phyloP scores from a whole-genome alignment of 306 rosid species.

The Cucumis hystrix region DNA sequence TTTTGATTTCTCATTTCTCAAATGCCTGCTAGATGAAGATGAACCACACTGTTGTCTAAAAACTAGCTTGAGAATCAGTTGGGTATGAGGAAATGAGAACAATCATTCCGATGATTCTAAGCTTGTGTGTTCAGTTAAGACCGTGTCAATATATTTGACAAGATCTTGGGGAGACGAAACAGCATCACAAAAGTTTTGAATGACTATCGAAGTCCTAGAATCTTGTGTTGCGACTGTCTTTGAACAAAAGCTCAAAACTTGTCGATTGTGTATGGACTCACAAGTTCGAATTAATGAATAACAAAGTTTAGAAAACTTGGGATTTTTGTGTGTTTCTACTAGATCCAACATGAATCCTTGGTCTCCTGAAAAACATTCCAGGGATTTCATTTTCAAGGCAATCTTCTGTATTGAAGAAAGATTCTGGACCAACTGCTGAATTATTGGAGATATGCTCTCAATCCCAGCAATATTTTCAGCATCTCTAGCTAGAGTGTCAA shows the following conservation, averaged over 20 bases:
- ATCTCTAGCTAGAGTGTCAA: slow-evolving; percentile 24
- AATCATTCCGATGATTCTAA: background rate
- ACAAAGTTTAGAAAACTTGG: slow-evolving; percentile 38
- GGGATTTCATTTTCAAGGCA: slow-evolving; percentile 29
- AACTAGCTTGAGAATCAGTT: background rate
- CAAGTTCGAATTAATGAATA: slow-evolving; percentile 31
- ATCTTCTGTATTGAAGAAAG: slow-evolving; percentile 31
- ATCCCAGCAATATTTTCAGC: background rate
- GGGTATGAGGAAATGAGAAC: background rate
- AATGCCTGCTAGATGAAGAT: background rate
- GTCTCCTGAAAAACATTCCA: slow-evolving; percentile 40
- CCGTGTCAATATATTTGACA: slow-evolving; percentile 25
- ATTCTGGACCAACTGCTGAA: slow-evolving; percentile 46
- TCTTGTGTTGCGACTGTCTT: slow-evolving; percentile 22
- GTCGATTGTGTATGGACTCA: slow-evolving; percentile 26
- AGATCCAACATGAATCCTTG: slow-evolving; percentile 32
- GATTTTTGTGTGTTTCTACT: slow-evolving; percentile 28
- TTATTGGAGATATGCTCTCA: slow-evolving; percentile 14
- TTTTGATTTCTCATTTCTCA: background rate
- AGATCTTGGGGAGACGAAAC: slow-evolving; percentile 49
- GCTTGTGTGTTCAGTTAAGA: slow-evolving; percentile 15
- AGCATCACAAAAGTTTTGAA: slow-evolving; percentile 25
- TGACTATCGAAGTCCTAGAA: slow-evolving; percentile 15
- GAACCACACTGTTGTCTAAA: background rate
- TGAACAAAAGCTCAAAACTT: slow-evolving; percentile 4